Conservation (phyloP, 345 rosid genomes). For the Raphanus sativus region DNA sequence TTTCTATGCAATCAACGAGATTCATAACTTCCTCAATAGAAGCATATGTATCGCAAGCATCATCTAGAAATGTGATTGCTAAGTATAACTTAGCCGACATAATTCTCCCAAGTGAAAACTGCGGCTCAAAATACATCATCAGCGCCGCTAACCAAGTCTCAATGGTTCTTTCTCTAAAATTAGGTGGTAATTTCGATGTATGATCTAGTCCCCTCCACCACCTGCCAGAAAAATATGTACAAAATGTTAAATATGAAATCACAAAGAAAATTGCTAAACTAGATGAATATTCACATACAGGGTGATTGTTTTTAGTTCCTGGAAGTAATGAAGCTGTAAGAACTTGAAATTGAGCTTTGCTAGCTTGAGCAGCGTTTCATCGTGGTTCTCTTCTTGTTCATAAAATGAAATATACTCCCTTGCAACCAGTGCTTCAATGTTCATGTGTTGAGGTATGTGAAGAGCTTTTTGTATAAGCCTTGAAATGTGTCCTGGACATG, state of each 20-base stretch:
- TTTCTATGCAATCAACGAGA: constrained; percentile 8
- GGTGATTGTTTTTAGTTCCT: constrained; percentile 22
- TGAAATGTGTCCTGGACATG: neutral
- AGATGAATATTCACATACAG: neutral
- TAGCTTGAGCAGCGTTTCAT: constrained; percentile 6
- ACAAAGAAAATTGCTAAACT: neutral
- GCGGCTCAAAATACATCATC: constrained; percentile 16
- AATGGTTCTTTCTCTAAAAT: constrained; percentile 6
- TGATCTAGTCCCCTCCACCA: constrained; percentile 17
- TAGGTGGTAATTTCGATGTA: neutral
- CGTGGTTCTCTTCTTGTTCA: constrained; percentile 13
- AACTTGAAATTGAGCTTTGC: constrained; percentile 22
- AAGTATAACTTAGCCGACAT: constrained; percentile 16
- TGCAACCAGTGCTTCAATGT: neutral
- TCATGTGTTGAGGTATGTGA: constrained; percentile 17
- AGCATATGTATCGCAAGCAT: constrained; percentile 17
- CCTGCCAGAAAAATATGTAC: neutral
- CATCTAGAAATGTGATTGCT: neutral
- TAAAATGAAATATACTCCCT: constrained; percentile 17
- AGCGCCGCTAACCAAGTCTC: constrained; percentile 3
- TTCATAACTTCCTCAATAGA: constrained; percentile 2
- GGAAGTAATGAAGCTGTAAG: constrained; percentile 15
- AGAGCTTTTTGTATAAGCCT: constrained; percentile 11
- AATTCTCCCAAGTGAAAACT: constrained; percentile 21
- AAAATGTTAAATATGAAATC: neutral